Base-by-base conservation (phyloP, 2,329 filamentous ascomycete species). In the Ilyonectria sp. region DNA sequence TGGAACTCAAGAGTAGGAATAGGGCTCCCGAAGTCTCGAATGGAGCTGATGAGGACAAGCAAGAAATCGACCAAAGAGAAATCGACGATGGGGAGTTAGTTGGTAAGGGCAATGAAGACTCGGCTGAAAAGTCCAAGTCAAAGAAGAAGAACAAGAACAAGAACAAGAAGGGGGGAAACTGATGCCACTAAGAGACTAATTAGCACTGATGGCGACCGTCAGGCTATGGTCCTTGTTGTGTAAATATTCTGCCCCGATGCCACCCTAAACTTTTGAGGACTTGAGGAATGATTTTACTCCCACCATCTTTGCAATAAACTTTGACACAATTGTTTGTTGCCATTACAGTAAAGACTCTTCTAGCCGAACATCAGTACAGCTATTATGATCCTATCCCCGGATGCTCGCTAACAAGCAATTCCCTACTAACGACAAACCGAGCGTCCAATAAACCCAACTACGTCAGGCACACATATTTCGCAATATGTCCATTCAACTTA, bases 91-190 rank as follows among this genome's bases (percentile, higher is more conserved):
- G 15, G 15, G 13, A 5, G 21, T 4, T 1, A 15, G 21, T 7
- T 2, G 44, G 40, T 13, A 55, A 33, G 17, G 43, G 50, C 13
- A 47, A 46, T 31, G 52, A 50, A 11, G 29, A 64, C 8, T n/a
- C 19, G 21, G 40, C 15, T 2, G 60, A 53, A 7, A 68, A 63
- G 26, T 23, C 33, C 7, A 67, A 70, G 60, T 60, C 60, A 44
- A 71, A 69, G 49, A 69, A 60, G 56, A 65, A 57, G 40, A 71
- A n/a, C n/a, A n/a, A 71, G 63, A 70, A 66, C 53, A 57, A 59
- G 19, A 67, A 70, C 46, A 57, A 59, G 19, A 67, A 70, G 49
- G 60, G 44, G 13, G 15, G 11, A 40, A 49, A 44, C 21, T 17
- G 40, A 63, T 29, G 8, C n/a, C 17, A 26, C n/a, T 21, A n/a